Evolutionary conservation across 2,329 filamentous ascomycete species (phyloP).

Genomic region (Verticillium dahliae): DNA sequence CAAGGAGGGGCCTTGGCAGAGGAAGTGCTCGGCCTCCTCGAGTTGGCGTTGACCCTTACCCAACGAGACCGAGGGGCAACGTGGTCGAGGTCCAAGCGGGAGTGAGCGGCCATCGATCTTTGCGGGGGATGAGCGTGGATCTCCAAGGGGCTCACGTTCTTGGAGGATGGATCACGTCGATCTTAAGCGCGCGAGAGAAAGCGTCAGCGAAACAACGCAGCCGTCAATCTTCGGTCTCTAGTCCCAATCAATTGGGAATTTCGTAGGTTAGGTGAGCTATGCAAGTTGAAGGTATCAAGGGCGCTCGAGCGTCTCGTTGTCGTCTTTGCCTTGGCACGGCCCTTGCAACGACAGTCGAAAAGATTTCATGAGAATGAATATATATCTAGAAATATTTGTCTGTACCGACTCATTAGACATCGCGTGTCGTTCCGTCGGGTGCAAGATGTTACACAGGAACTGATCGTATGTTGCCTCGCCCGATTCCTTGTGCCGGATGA

Average conservation of each 20-base stretch:
- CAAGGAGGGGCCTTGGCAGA: not conserved
- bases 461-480: not conserved
- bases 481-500: not conserved
- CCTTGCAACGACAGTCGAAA: not conserved
- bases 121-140: not conserved
- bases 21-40: not conserved
- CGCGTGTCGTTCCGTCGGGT: not conserved
- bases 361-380: not conserved
- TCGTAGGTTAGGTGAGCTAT: not conserved
- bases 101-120: not conserved
- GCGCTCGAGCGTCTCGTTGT: not conserved
- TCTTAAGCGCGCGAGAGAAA: not conserved
- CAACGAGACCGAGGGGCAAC: not conserved
- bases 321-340: too few relatives aligned
- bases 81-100: not conserved
- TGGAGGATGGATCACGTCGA: not conserved
- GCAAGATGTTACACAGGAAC: not conserved
- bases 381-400: not conserved
- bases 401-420: too few relatives aligned
- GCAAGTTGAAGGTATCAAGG: not conserved
- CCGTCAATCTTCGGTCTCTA: not conserved
- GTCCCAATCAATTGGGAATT: not conserved
- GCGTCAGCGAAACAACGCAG: not conserved
- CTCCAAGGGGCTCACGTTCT: not conserved
- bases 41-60: not conserved